Evolutionary conservation across 495 filamentous ascomycete genomes (phyloP).

Genomic region (Xylaria scruposa): DNA sequence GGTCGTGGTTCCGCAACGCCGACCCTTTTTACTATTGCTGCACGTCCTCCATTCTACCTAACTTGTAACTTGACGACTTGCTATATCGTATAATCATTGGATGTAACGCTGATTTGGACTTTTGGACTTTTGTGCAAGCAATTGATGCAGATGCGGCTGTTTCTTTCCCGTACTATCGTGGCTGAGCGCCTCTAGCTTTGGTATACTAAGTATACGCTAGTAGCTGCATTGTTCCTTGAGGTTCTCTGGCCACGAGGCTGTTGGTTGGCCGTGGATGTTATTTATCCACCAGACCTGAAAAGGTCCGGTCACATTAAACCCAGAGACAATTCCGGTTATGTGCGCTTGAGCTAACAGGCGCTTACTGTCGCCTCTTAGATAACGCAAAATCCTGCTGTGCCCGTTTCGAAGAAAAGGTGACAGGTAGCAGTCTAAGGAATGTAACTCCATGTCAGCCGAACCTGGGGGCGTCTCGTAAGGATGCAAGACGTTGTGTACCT

Average conservation of each 20-base stretch:
- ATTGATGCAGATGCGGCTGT: conserved; percentile 6
- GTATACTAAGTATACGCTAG: background rate
- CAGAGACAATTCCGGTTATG: conserved; percentile 10
- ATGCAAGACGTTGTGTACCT: conserved; percentile 1
- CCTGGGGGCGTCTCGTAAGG: background rate
- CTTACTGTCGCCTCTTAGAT: conserved; percentile 19
- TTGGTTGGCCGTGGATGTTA: conserved; percentile 3
- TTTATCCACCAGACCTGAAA: conserved; percentile 1
- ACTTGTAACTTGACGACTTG: background rate
- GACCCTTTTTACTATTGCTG: background rate
- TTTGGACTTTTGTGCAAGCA: background rate
- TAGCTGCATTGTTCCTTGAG: conserved; percentile 5
- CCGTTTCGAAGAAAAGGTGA: background rate
- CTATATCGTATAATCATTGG: background rate
- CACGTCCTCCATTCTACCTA: background rate
- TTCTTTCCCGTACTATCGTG: conserved; percentile 11
- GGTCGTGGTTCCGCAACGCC: conserved; percentile 7
- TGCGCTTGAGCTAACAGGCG: conserved; percentile 13
- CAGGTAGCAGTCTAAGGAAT: background rate
- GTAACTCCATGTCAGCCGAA: conserved; percentile 12
- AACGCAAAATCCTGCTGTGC: conserved; percentile 13
- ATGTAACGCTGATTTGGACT: background rate
- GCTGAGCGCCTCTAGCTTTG: background rate
- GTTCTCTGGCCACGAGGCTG: conserved; percentile 10
- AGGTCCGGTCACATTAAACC: background rate